Percentiles rank a stretch among this genome's conserved stretches.
Evolutionary conservation across 2,329 filamentous ascomycete genomes (phyloP).

Genomic region (Simplicillium sp.): DNA sequence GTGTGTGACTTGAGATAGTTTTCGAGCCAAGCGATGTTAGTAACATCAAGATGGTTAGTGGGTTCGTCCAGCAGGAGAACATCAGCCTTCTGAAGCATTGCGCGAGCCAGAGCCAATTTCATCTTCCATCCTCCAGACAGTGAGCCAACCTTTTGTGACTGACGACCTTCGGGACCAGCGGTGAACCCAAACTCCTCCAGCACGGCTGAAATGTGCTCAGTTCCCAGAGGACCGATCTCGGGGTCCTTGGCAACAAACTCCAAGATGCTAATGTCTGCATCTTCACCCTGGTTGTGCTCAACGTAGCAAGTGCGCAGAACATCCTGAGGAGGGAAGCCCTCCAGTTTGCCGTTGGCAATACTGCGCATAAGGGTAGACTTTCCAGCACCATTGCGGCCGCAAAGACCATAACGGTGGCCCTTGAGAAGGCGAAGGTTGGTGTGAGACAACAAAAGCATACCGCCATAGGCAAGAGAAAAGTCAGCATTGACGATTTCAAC

Average conservation of each 20-base stretch:
- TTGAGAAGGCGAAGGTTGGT: constrained; percentile 91
- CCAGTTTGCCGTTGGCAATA: constrained; percentile 90
- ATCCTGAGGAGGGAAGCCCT: constrained; percentile 90
- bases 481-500: constrained; percentile 94
- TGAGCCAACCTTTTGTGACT: constrained; percentile 84
- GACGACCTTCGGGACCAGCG: constrained; percentile 76
- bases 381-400: neutral
- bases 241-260: constrained; percentile 90
- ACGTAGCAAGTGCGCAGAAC: constrained; percentile 94
- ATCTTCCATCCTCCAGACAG: constrained; percentile 99
- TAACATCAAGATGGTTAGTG: constrained; percentile 95
- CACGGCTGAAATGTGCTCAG: constrained; percentile 73
- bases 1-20: constrained; percentile 93
- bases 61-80: constrained; percentile 95
- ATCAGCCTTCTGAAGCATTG: constrained; percentile 95
- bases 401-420: constrained; percentile 79
- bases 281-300: constrained; percentile 97
- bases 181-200: constrained; percentile 91
- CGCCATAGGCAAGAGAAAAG: constrained; percentile 95
- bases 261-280: constrained; percentile 90
- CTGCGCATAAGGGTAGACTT: constrained; percentile 70
- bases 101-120: constrained; percentile 92
- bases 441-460: constrained; percentile 92
- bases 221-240: constrained; percentile 68
- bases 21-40: constrained; percentile 92